phyloP scores from a whole-genome alignment of 2,329 filamentous ascomycete genomes.

The Gyromitra esculenta region DNA sequence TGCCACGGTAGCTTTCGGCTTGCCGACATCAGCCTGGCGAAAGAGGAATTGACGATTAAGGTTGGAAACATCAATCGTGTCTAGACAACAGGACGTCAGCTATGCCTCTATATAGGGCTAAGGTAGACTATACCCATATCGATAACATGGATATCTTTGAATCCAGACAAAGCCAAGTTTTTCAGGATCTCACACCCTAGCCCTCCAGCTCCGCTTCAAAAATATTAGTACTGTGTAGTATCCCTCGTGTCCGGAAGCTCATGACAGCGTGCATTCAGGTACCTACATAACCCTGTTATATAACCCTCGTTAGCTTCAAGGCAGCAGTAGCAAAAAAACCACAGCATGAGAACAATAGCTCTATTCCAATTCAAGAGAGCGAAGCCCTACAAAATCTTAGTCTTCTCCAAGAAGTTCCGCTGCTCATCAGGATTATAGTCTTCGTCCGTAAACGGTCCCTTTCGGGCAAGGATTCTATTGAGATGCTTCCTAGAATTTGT shows the following conservation, averaged over 20 bases:
- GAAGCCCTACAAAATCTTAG: conserved; percentile 76
- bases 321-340: not conserved
- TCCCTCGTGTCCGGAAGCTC: conserved; percentile 27
- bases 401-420: conserved; percentile 70
- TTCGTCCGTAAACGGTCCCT: conserved; percentile 82
- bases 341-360: not conserved
- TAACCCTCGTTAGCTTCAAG: conserved; percentile 34
- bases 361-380: not conserved
- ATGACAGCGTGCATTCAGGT: not conserved
- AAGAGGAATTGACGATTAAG: conserved; percentile 98
- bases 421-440: conserved; percentile 66
- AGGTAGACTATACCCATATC: conserved; percentile 80
- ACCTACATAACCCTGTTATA: conserved; percentile 60
- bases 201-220: conserved; percentile 83
- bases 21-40: conserved; percentile 88
- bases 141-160: conserved; percentile 97
- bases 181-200: conserved; percentile 97
- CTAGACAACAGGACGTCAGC: conserved; percentile 62
- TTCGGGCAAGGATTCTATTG: conserved; percentile 78
- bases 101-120: conserved; percentile 22
- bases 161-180: conserved; percentile 92
- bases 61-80: conserved; percentile 98
- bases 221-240: conserved; percentile 55
- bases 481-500: conserved; percentile 75
- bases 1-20: conserved; percentile 91